phyloP scores from a whole-genome alignment of 140 eudicot genomes.

The Eryngium alpinum region DNA sequence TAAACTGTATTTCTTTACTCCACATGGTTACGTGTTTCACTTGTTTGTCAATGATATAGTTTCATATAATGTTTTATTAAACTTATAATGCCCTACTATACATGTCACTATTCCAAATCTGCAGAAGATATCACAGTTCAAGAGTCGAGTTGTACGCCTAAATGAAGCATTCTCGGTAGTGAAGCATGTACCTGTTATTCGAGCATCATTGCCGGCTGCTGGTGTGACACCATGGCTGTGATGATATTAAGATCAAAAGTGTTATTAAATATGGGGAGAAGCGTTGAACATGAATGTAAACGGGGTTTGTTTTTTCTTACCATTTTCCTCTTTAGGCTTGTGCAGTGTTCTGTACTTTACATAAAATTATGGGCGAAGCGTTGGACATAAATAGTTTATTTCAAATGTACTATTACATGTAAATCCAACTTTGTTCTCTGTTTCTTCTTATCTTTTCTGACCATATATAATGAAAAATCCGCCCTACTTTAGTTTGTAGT shows the following conservation, averaged over 20 bases:
- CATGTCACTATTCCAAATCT: neutral
- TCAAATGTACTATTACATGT: no score
- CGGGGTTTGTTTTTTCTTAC: neutral
- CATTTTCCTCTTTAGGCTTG: neutral
- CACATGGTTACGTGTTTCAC: neutral
- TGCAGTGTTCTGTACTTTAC: neutral
- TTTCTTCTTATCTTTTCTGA: no score
- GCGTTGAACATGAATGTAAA: neutral
- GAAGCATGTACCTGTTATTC: constrained; percentile 63
- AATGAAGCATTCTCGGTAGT: constrained; percentile 86
- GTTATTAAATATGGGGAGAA: constrained; percentile 8
- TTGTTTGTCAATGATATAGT: neutral
- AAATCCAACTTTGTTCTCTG: no score
- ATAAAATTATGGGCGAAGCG: no score
- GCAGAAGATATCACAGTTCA: constrained; percentile 87
- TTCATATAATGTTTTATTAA: no score
- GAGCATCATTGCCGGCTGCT: constrained; percentile 71
- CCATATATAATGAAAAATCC: no score
- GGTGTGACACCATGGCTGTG: constrained; percentile 64
- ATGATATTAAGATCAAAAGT: constrained; percentile 57
- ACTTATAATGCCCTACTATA: neutral
- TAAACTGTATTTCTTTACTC: no score
- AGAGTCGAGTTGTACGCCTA: constrained; percentile 73
- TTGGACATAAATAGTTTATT: no score
- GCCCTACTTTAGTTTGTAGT: no score